These are phyloP conservation scores for Sphaerulina vaccinii DNA, from an alignment of 2,329 filamentous ascomycete genomes.

Conservation along the genomic window DNA sequence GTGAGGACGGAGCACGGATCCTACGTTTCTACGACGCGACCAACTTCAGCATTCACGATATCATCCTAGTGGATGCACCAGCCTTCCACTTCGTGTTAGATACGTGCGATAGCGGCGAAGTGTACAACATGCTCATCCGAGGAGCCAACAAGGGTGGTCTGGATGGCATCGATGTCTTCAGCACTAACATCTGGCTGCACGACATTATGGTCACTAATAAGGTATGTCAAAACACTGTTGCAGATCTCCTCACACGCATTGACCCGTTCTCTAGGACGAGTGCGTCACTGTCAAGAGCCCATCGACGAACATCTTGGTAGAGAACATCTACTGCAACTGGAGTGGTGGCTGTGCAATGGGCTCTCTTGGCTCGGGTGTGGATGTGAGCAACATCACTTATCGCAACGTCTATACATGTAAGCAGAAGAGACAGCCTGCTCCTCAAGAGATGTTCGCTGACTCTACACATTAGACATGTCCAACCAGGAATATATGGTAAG, in stretches of 20 bases:
- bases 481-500: not conserved
- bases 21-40: conserved; percentile 47
- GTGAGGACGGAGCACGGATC: conserved; percentile 46
- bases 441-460: too few relatives aligned
- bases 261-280: conserved; percentile 43
- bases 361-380: conserved; percentile 50
- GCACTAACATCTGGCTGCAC: conserved; percentile 58
- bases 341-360: conserved; percentile 59
- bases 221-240: conserved; percentile 2
- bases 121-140: conserved; percentile 57
- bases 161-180: conserved; percentile 58
- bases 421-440: too few relatives aligned
- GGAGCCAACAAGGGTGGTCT: conserved; percentile 54
- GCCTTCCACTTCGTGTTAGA: conserved; percentile 53
- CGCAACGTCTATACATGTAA: conserved; percentile 57
- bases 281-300: conserved; percentile 59
- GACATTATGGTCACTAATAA: conserved; percentile 63
- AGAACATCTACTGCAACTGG: conserved; percentile 60
- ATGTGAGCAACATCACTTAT: conserved; percentile 56
- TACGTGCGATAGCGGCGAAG: conserved; percentile 52
- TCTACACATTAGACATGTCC: too few relatives aligned
- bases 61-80: conserved; percentile 51
- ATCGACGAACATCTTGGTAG: conserved; percentile 55
- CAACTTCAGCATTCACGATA: conserved; percentile 52
- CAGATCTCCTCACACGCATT: conserved; percentile 26